phyloP scores from a whole-genome alignment of 768 basidiomycete genomes.

The Chiua virens region DNA sequence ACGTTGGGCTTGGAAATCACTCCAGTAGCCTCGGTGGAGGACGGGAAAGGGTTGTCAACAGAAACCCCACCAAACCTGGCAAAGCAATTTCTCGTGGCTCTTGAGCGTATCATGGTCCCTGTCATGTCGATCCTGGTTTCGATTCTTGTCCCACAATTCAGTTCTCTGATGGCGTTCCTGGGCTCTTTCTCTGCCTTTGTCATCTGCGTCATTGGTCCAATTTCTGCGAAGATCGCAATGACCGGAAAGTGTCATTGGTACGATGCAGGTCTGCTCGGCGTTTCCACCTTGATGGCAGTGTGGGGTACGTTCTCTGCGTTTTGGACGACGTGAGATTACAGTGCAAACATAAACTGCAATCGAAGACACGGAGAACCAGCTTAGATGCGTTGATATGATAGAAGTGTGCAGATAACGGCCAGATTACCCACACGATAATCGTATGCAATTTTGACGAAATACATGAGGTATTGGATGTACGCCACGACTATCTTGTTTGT shows the following conservation, averaged over 20 bases:
- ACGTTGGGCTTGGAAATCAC: constrained; percentile 65
- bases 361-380: background rate
- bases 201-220: constrained; percentile 75
- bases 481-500: constrained; percentile 42
- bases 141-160: constrained; percentile 77
- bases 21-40: constrained; percentile 20
- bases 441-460: constrained; percentile 2
- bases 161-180: constrained; percentile 83
- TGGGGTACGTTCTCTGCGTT: constrained; percentile 79
- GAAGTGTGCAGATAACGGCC: background rate
- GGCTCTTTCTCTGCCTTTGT: constrained; percentile 85
- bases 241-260: constrained; percentile 45
- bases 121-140: constrained; percentile 65
- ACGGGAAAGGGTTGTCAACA: constrained; percentile 22
- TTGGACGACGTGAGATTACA: constrained; percentile 29
- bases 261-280: constrained; percentile 54
- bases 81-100: constrained; percentile 42
- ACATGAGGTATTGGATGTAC: constrained; percentile 2
- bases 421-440: background rate
- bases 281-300: constrained; percentile 63
- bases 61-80: constrained; percentile 10
- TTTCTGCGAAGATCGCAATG: constrained; percentile 67
- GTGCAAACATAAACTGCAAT: background rate
- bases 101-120: constrained; percentile 62
- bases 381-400: background rate